phyloP scores from a whole-genome alignment of 768 basidiomycete genomes.

The Mycena kentingensis region DNA sequence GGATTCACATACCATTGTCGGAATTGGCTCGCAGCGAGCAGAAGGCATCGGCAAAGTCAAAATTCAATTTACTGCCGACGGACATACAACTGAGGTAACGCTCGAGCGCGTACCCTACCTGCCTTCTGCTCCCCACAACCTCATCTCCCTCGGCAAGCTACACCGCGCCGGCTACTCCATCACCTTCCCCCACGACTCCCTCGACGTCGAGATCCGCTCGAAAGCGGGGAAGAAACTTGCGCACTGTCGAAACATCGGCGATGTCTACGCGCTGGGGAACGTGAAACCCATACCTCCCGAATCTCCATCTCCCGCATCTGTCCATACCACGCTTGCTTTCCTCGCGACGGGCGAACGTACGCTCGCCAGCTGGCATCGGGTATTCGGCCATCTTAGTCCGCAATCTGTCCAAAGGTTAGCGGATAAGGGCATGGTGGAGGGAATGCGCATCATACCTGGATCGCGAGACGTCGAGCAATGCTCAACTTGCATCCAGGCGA shows the following conservation, averaged over 20 bases:
- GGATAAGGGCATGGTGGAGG: conserved; percentile 23
- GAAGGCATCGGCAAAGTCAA: conserved; percentile 2
- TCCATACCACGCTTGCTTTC: not conserved
- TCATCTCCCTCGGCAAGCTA: not conserved
- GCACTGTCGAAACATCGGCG: not conserved
- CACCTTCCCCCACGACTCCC: not conserved
- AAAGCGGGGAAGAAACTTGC: too few species aligned
- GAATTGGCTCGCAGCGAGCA: not conserved
- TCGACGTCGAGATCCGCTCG: too few species aligned
- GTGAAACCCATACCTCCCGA: not conserved
- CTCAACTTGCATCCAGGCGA: conserved; percentile 27
- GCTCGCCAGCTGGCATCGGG: too few species aligned
- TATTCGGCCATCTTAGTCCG: conserved; percentile 27
- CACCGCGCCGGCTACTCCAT: not conserved
- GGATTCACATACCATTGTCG: not conserved
- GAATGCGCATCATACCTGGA: conserved; percentile 20
- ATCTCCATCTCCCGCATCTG: not conserved
- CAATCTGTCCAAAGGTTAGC: conserved; percentile 22
- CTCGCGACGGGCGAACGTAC: too few species aligned
- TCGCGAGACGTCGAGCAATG: conserved; percentile 23
- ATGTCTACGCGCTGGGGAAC: not conserved
- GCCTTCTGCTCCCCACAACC: not conserved
- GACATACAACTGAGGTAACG: not conserved
- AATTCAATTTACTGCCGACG: conserved; percentile 2
- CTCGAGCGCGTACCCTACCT: not conserved